Base-by-base conservation (phyloP, 352 stramenopile species). In the Pilasporangium apinafurcum region DNA sequence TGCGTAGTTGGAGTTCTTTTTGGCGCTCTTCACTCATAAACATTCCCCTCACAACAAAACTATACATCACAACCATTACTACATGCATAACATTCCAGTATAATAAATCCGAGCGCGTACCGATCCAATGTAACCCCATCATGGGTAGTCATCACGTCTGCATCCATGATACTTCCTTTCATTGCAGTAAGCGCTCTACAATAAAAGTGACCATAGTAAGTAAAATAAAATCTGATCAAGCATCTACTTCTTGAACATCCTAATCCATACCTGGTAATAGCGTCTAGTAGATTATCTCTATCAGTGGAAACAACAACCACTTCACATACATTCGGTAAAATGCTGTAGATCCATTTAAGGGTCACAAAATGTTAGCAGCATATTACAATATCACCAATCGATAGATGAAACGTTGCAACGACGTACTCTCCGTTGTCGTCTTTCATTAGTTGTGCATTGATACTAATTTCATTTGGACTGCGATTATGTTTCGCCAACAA, bases 101-200 rank as follows among this genome's bases (percentile, higher is more conserved):
- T 20, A 31, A n/a, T 2, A 26, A 3, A 51, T 17, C 1, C 12
- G 37, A 10, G 8, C 16, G 46, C 53, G 14, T 24, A 77, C 59
- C 67, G 46, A 48, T 93, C 81, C 10, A 93, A 55, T 18, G 82
- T 71, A 12, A 87, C 79, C 32, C 78, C 69, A 28, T 92, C 81
- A 26, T 72, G 65, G 1, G 81, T 92, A 3, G 81, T 92, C 81
- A 92, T 92, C 20, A 92, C 81, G 44, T 92, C 78, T 1, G 81
- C 81, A 39, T 93, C 81, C 48, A 89, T 50, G 53, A 93, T 93
- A 30, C 82, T 91, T 18, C 81, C 81, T 54, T 91, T 92, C 69
- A 92, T 85, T 22, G 63, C 74, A 14, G 81, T 91, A 21, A 92
- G 56, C 0, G 62, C 81, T 8, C 79, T 81, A 24, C 25, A 18